phyloP scores from a whole-genome alignment of 306 rosid genomes.

The Acacia confusa region DNA sequence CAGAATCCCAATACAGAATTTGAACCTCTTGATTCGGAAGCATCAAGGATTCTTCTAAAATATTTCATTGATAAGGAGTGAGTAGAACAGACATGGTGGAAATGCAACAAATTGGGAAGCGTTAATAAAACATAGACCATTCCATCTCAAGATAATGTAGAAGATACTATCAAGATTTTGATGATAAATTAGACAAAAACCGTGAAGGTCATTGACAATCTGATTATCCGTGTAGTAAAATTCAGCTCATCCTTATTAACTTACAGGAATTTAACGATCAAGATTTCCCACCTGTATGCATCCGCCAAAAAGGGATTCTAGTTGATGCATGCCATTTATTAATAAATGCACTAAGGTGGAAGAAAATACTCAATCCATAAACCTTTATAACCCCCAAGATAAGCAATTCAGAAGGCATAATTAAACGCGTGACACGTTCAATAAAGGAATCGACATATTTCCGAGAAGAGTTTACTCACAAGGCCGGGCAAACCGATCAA shows the following conservation, averaged over 20 bases:
- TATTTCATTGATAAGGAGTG: background rate
- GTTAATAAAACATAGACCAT: background rate
- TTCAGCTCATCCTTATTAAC: background rate
- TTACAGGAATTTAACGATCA: background rate
- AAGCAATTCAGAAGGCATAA: conserved; percentile 5
- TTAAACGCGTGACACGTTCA: background rate
- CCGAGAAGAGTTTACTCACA: conserved; percentile 41
- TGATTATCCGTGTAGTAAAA: background rate
- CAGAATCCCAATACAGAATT: background rate
- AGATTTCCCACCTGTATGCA: background rate
- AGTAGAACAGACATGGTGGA: background rate
- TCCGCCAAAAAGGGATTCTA: background rate
- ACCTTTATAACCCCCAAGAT: background rate
- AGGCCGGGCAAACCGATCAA: conserved; percentile 57
- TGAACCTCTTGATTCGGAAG: background rate
- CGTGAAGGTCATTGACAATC: background rate
- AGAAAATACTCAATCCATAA: background rate
- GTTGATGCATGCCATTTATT: background rate
- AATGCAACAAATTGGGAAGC: background rate
- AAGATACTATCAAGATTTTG: background rate
- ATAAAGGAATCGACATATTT: background rate
- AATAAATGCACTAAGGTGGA: background rate
- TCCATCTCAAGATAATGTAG: background rate
- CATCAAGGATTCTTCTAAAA: background rate
- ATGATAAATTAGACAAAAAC: background rate